Base-by-base conservation (phyloP, 169 alveolate species). In the Cryptosporidium tyzzeri region DNA sequence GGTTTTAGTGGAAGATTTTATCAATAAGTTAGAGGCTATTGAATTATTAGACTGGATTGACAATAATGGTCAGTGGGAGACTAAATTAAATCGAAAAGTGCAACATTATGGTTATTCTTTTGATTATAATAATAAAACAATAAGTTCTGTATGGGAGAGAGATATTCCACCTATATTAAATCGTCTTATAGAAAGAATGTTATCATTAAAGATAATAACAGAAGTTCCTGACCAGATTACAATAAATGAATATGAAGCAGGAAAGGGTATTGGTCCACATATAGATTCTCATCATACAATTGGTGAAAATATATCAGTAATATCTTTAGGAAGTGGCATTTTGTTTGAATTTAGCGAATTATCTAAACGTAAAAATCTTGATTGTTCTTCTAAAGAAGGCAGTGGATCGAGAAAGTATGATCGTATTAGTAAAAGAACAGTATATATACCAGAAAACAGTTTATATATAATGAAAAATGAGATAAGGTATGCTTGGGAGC, bases 201-300 rank as follows among this genome's bases (percentile, higher is more conserved):
- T 39, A 23, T 14, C 6, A 3, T 37, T n/a, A 33, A 44, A 44
- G 0, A 9, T 75, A 37, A 61, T 61, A 6, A 59, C 33, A 18
- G 71, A 55, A 39, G 16, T 37, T 39, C 86, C 86, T 12, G 74
- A 75, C 51, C 86, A 75, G 23, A 59, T 75, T 55, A 75, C 86
- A 23, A 61, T 75, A 39, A 75, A 75, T 75, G 86, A 75, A 9
- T 75, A 75, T 39, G n/a, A 21, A 12, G 62, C n/a, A 37, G 86
- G 86, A 23, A 65, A 75, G 31, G 86, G 86, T 59, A 75, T 75
- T 21, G 86, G 86, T 0, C 73, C 73, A 1, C 86, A 75, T 59
- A 75, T 75, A 58, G 86, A 75, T 61, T 75, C 86, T 33, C 86
- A 75, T 39, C 73, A 75, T 61, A 75, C 86, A 10, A 59, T 75